Evolutionary conservation across 2,329 filamentous ascomycete species (phyloP).

Genomic region (Penicillium crustosum): DNA sequence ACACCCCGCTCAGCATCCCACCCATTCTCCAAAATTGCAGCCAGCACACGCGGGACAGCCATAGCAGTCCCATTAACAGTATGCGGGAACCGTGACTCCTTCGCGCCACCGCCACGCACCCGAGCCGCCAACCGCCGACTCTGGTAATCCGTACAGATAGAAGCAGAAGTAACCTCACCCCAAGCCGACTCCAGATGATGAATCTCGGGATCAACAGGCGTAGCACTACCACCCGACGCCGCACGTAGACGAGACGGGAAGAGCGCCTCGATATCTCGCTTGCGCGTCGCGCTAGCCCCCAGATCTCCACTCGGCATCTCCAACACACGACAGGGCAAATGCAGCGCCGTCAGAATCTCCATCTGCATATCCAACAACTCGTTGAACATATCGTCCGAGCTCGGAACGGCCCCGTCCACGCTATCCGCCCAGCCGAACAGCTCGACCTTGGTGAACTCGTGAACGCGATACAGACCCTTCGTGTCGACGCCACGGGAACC

Average conservation of each 20-base stretch:
- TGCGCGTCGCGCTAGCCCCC: conserved; percentile 81
- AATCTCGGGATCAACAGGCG: conserved; percentile 3
- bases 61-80: conserved; percentile 94
- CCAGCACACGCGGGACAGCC: conserved; percentile 84
- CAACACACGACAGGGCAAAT: conserved; percentile 80
- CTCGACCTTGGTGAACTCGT: conserved; percentile 98
- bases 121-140: conserved; percentile 76
- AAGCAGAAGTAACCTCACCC: conserved; percentile 90
- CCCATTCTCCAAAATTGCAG: conserved; percentile 84
- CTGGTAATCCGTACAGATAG: conserved; percentile 94
- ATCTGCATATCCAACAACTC: conserved; percentile 87
- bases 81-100: conserved; percentile 69
- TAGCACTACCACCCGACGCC: not conserved
- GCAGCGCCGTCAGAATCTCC: conserved; percentile 74
- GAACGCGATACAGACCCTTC: conserved; percentile 92
- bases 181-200: conserved; percentile 63
- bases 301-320: conserved; percentile 91
- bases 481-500: conserved; percentile 86
- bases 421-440: conserved; percentile 84
- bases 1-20: conserved; percentile 71
- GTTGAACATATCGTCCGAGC: conserved; percentile 61
- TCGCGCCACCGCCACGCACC: conserved; percentile 53
- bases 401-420: conserved; percentile 47
- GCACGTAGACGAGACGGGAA: conserved; percentile 73
- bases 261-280: conserved; percentile 90